phyloP scores from a whole-genome alignment of 2,329 filamentous ascomycete genomes.

The Stemphylium vesicarium region DNA sequence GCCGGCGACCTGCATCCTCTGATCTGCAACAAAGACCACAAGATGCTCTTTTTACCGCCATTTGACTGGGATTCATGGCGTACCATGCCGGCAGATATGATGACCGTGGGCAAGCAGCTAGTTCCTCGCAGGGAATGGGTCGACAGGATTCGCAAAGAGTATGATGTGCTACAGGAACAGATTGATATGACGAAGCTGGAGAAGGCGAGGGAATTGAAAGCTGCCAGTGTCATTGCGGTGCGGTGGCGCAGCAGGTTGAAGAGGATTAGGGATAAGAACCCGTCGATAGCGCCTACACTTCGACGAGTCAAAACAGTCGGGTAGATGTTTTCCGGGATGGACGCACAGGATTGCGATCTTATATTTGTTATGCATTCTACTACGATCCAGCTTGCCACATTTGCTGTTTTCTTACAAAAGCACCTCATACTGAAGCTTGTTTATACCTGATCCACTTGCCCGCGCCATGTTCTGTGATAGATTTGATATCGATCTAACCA shows the following conservation, averaged over 20 bases:
- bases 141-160: background rate
- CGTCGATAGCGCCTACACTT: background rate
- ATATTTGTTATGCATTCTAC: too few species aligned
- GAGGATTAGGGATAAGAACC: background rate
- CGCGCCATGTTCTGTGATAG: too few species aligned
- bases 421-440: too few species aligned
- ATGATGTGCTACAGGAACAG: background rate
- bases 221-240: background rate
- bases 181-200: background rate
- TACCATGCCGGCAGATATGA: background rate
- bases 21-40: background rate
- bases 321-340: background rate
- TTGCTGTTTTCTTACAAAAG: too few species aligned
- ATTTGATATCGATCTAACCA: too few species aligned
- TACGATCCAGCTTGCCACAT: too few species aligned
- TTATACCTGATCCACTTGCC: too few species aligned
- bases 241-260: background rate
- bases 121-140: background rate
- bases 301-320: background rate
- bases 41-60: background rate
- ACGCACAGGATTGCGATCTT: too few species aligned
- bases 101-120: background rate
- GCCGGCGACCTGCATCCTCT: background rate
- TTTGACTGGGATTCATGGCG: slow-evolving; percentile 1
- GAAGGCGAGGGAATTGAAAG: background rate